Evolutionary conservation across 768 basidiomycete genomes (phyloP), one percentile per base, ranked within the genome.

Genomic region (Sarcomyxa edulis): DNA sequence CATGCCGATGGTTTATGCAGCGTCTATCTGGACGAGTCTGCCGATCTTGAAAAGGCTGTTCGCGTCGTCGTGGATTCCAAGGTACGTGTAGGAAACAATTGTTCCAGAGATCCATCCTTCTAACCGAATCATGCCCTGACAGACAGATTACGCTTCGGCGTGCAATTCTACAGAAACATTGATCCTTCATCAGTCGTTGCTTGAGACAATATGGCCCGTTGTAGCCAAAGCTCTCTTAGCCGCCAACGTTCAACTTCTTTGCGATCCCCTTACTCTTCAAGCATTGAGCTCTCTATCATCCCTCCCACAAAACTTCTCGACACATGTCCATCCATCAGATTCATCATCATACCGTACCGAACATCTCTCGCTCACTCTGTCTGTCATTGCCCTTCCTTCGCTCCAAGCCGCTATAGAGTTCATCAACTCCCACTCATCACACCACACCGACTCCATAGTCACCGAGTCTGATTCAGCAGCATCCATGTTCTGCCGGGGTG

Each of bases 1-100:
- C 96, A 99, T 54, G 94, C 96, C 6, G 96, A 99, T 59, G 96
- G 96, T 2, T 65, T 98, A 7, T 99, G 96, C 58, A 76, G 81
- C 14, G 78, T 96, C 5, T 98, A 83, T 58, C 62, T 99, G 5
- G 95, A 99, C 58, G 81, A 86, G 49, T 67, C 71, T 20, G 94
- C 94, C 0, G 76, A 86, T 48, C 50, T 66, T 26, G 74, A 79
- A 41, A 98, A 93, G 58, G 91, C 94, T 0, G 65, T 83, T 27
- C 71, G 91, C 15, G 69, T 99, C 5, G 79, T 82, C 0, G 64
- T 95, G 3, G 96, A 99, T 56, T 84, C 92, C 19, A 99, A 99
- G 74, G 95, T 93, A 48, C 22, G 66, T 47, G 10, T 16, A n/a
- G n/a, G 9, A 26, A 15, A n/a, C n/a, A n/a, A n/a, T n/a, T n/a